Base-by-base conservation (phyloP, 106 monocot genomes). In the Dendrobium chrysotoxum region DNA sequence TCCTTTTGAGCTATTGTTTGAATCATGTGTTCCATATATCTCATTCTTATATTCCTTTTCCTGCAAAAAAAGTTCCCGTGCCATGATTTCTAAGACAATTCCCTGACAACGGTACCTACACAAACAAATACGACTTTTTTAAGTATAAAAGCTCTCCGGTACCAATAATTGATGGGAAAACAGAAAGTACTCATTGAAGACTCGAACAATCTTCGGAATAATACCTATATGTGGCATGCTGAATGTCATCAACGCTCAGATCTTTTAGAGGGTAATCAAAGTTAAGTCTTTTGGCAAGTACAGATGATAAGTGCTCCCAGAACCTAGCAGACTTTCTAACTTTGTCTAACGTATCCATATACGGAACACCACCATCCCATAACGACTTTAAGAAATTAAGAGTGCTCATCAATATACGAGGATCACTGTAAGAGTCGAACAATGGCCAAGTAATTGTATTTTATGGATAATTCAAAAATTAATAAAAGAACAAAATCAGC, bases 291-390 rank as follows among this genome's bases (percentile, higher is more conserved):
- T 21, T 25, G n/a, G 83, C 40, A 80, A 79, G 78, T 35, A 86
- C 42, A 76, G 88, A 84, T 15, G 45, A 82, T 23, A 93, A 79
- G 12, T 86, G 44, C 65, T 91, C 84, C 93, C 95, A 95, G 83
- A 95, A 91, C 39, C 16, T 50, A 61, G 76, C 54, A 64, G 91
- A 86, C 35, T 74, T 81, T 82, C 89, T 88, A 10, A 91, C 50
- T 74, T 72, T 88, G 72, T 89, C 88, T 76, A 93, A 28, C 7
- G 89, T 85, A 61, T 80, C 79, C 0, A 83, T 73, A 86, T 91
- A 91, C 40, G 86, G 91, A 47, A 55, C 46, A 81, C 83, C 86
- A 26, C 89, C 85, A 82, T 95, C 88, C 95, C 95, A 95, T 41
- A 95, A 80, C 80, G 93, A 81, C 83, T 91, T 91, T 21, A 95